Percentiles rank a stretch among this genome's conserved stretches.
These are phyloP conservation scores for Kwoniella heveanensis DNA, from an alignment of 768 basidiomycete species.

Conservation along the genomic window DNA sequence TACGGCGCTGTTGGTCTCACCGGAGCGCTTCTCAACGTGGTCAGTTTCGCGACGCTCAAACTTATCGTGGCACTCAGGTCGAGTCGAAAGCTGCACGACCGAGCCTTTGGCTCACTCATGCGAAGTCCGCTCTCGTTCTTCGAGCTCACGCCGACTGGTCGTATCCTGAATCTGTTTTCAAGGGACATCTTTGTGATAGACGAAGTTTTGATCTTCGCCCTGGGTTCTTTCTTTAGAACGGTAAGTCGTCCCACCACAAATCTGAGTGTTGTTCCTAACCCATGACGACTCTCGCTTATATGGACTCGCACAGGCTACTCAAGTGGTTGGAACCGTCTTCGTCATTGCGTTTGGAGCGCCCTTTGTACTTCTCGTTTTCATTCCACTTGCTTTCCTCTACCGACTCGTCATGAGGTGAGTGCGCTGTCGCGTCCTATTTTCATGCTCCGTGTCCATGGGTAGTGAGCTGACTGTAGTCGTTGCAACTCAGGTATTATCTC, in stretches of 20 bases:
- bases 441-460: too few relatives aligned
- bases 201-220: constrained; percentile 74
- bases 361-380: constrained; percentile 71
- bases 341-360: constrained; percentile 84
- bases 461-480: too few relatives aligned
- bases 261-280: too few relatives aligned
- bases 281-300: too few relatives aligned
- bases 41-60: constrained; percentile 69
- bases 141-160: constrained; percentile 83
- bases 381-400: constrained; percentile 81
- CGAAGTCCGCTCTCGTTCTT: constrained; percentile 84
- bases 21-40: constrained; percentile 63
- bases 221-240: constrained; percentile 72
- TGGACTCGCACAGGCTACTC: constrained; percentile 24
- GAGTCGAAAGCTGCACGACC: constrained; percentile 73
- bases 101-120: constrained; percentile 67
- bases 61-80: constrained; percentile 75
- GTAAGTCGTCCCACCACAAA: constrained; percentile 57
- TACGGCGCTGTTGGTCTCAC: constrained; percentile 68
- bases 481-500: constrained; percentile 65
- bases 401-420: constrained; percentile 73
- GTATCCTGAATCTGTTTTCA: constrained; percentile 87
- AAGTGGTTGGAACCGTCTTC: constrained; percentile 55
- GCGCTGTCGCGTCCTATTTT: background rate
- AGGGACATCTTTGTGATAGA: constrained; percentile 74